A percentile compares a stretch with the other conserved stretches of the same genome.
Evolutionary conservation across 352 stramenopile species (phyloP).

Genomic region (Phytophthora lateralis): DNA sequence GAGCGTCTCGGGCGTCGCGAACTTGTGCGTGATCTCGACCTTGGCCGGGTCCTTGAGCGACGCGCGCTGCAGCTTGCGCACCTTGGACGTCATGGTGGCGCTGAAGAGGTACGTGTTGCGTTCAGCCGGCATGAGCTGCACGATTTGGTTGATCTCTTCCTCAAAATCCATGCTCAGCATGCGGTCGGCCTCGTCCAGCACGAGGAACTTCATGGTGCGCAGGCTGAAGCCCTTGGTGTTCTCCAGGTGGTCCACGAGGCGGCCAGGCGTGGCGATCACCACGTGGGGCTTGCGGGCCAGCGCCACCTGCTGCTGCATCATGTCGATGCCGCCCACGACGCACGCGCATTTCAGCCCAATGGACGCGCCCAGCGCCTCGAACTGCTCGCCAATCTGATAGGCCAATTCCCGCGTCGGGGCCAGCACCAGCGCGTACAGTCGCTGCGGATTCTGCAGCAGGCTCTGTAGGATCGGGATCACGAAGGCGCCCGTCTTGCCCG

Average conservation of each 20-base stretch:
- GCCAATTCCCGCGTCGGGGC: slow-evolving; percentile 95
- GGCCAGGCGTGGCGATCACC: slow-evolving; percentile 94
- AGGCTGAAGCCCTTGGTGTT: slow-evolving; percentile 97
- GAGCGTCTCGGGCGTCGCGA: slow-evolving; percentile 97
- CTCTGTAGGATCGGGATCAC: slow-evolving; percentile 94
- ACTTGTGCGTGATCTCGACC: slow-evolving; percentile 98
- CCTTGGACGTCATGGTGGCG: slow-evolving; percentile 99
- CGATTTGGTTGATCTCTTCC: slow-evolving; percentile 98
- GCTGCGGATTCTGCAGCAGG: slow-evolving; percentile 90
- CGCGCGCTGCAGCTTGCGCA: slow-evolving; percentile 97
- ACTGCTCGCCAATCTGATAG: slow-evolving; percentile 96
- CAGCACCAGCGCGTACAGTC: slow-evolving; percentile 91
- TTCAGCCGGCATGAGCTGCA: slow-evolving; percentile 94
- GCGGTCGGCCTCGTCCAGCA: slow-evolving; percentile 95
- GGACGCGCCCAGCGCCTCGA: slow-evolving; percentile 89
- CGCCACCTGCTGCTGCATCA: slow-evolving; percentile 97
- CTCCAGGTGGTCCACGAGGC: slow-evolving; percentile 95
- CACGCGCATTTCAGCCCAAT: slow-evolving; percentile 94
- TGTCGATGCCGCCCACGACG: slow-evolving; percentile 97
- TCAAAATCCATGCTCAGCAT: slow-evolving; percentile 99
- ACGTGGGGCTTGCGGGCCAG: slow-evolving; percentile 97
- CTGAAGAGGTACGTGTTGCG: slow-evolving; percentile 98
- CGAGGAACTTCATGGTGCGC: slow-evolving; percentile 89
- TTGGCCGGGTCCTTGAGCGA: slow-evolving; percentile 97
- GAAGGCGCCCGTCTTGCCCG: slow-evolving; percentile 96